Percentiles rank a stretch among this genome's conserved stretches.
These are phyloP conservation scores for Nidularia pulvinata DNA, from an alignment of 768 basidiomycete species.

Conservation along the genomic window DNA sequence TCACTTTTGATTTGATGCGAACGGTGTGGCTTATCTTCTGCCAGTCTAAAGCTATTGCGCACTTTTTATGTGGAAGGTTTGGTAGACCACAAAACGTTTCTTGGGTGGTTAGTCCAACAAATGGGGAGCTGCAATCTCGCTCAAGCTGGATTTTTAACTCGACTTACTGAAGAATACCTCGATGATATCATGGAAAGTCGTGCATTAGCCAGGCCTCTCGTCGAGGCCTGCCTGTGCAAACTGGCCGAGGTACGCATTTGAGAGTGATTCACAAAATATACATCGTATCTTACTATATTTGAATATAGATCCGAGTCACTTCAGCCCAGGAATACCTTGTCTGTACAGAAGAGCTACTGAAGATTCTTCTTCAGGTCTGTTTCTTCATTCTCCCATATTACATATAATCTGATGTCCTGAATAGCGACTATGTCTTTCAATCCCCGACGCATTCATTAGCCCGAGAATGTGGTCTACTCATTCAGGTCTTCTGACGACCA, in stretches of 20 bases:
- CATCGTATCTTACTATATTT: too few species aligned
- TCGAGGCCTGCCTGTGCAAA: constrained; percentile 69
- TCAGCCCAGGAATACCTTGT: constrained; percentile 55
- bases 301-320: constrained; percentile 52
- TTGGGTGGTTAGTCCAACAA: constrained; percentile 79
- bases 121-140: constrained; percentile 79
- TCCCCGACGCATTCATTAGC: constrained; percentile 75
- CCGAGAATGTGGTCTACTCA: constrained; percentile 68
- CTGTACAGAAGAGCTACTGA: constrained; percentile 52
- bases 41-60: constrained; percentile 68
- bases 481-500: constrained; percentile 40
- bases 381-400: constrained; percentile 1
- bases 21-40: constrained; percentile 1
- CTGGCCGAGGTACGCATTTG: constrained; percentile 53
- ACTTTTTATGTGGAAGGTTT: constrained; percentile 81
- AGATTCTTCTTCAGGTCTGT: constrained; percentile 61
- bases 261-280: too few species aligned
- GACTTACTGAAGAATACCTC: constrained; percentile 80
- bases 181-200: constrained; percentile 66
- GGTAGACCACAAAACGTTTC: constrained; percentile 76
- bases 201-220: constrained; percentile 68
- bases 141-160: constrained; percentile 74
- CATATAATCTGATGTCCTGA: constrained; percentile 2
- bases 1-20: neutral
- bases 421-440: constrained; percentile 69